Conservation (phyloP, 805 yeast genomes). For the Myxozyma sirexii region DNA sequence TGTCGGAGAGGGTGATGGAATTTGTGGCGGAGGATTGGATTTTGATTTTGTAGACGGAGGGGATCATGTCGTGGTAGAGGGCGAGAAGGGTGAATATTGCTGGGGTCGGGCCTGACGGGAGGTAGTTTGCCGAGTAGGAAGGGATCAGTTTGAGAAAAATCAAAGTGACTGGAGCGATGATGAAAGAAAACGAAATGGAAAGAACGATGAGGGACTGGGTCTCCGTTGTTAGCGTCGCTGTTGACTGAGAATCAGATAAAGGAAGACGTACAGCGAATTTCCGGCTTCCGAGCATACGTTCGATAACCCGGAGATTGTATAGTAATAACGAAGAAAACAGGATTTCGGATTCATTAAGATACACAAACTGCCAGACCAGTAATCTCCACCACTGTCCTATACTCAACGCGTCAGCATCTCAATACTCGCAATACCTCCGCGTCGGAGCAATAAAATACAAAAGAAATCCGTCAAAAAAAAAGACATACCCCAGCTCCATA, state of each 20-base stretch:
- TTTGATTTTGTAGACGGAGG: slow-evolving; percentile 47
- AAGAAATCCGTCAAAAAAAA: neutral
- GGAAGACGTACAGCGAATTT: slow-evolving; percentile 41
- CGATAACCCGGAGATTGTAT: slow-evolving; percentile 47
- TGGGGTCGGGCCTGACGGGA: slow-evolving; percentile 45
- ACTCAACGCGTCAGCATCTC: slow-evolving; percentile 8
- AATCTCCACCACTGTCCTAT: slow-evolving; percentile 45
- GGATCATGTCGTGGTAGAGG: slow-evolving; percentile 46
- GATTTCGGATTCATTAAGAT: slow-evolving; percentile 45
- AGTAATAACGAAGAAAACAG: slow-evolving; percentile 43
- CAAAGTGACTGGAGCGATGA: slow-evolving; percentile 36
- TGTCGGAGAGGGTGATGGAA: slow-evolving; percentile 42
- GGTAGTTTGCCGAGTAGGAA: slow-evolving; percentile 29
- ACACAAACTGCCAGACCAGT: slow-evolving; percentile 40
- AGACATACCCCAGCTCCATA: slow-evolving; percentile 40
- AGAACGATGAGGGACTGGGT: slow-evolving; percentile 33
- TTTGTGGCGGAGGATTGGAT: slow-evolving; percentile 28
- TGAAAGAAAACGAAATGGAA: slow-evolving; percentile 30
- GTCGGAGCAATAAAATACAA: too few species aligned
- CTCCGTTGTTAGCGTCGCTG: neutral
- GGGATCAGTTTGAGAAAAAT: slow-evolving; percentile 29
- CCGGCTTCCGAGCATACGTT: slow-evolving; percentile 46
- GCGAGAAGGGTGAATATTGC: slow-evolving; percentile 45
- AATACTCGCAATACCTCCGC: too few species aligned
- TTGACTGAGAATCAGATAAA: neutral